Evolutionary conservation across 2,329 filamentous ascomycete genomes (phyloP).

Genomic region (Cordyceps javanica): DNA sequence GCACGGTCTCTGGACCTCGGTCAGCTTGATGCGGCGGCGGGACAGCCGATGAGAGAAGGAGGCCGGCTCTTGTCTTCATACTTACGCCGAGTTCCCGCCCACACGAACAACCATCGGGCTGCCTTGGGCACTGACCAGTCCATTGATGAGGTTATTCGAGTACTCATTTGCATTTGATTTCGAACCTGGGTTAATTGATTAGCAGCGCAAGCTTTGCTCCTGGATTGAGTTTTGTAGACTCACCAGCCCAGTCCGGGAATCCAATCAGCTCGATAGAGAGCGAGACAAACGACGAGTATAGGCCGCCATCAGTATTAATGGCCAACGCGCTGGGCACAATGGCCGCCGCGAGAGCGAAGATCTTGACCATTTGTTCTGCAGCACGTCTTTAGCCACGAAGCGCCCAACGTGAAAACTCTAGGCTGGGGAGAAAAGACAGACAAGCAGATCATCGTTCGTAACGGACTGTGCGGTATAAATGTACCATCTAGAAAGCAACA

Average conservation of each 20-base stretch:
- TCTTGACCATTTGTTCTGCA: constrained; percentile 1
- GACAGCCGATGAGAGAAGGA: not conserved
- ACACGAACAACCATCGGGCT: constrained; percentile 16
- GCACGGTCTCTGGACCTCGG: constrained; percentile 17
- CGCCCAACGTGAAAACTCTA: too few species aligned
- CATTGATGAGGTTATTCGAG: constrained; percentile 17
- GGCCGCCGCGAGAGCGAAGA: not conserved
- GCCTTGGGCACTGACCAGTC: constrained; percentile 16
- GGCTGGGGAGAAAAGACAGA: not conserved
- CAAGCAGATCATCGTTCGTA: not conserved
- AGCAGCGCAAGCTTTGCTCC: not conserved
- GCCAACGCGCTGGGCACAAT: not conserved
- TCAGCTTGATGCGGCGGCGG: not conserved
- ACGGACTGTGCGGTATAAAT: not conserved
- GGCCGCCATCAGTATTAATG: not conserved
- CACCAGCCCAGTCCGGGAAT: constrained; percentile 17
- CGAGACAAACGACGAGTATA: constrained; percentile 17
- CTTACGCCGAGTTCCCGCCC: constrained; percentile 19
- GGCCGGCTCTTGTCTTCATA: not conserved
- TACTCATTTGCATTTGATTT: constrained; percentile 14
- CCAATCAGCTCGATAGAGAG: constrained; percentile 19
- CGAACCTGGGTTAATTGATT: constrained; percentile 5
- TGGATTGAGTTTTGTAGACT: not conserved
- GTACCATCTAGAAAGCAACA: too few species aligned
- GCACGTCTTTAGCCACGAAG: too few species aligned